Evolutionary conservation across 164 flowering plant genomes (phyloP).

Genomic region (Malania oleifera): DNA sequence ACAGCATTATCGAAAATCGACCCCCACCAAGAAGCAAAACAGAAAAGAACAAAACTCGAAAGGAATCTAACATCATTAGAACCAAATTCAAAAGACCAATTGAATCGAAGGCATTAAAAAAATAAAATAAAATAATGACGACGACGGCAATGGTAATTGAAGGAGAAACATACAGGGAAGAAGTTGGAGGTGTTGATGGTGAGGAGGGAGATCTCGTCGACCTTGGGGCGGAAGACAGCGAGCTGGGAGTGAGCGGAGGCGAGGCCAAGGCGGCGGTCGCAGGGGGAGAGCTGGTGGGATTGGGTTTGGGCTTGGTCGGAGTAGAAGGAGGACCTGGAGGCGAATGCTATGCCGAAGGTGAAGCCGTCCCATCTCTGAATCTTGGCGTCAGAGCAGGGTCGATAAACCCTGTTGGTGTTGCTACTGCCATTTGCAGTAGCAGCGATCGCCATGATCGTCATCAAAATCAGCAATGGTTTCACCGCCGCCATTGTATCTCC

Average conservation of each 20-base stretch:
- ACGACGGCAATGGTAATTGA: too few relatives aligned
- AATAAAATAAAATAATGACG: too few relatives aligned
- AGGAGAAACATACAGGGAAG: not conserved
- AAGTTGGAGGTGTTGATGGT: constrained; percentile 6
- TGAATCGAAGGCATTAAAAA: too few relatives aligned
- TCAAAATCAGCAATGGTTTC: not conserved
- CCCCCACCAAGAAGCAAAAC: too few relatives aligned
- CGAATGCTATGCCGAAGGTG: constrained; percentile 1
- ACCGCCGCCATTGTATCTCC: not conserved
- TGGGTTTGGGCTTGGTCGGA: constrained; percentile 1
- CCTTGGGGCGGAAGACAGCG: constrained; percentile 10
- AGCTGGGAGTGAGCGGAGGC: constrained; percentile 3
- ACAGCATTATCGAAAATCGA: too few relatives aligned
- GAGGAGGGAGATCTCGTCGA: constrained; percentile 9
- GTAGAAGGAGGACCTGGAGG: constrained; percentile 1
- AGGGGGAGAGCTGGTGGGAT: constrained; percentile 10
- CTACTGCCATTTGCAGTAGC: not conserved
- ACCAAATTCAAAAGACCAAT: too few relatives aligned
- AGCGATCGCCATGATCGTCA: not conserved
- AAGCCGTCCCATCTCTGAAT: constrained; percentile 5
- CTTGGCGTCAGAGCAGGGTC: constrained; percentile 2
- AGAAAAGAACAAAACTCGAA: too few relatives aligned
- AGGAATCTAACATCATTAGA: too few relatives aligned
- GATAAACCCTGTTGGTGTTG: not conserved
- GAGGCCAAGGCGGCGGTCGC: constrained; percentile 2